Evolutionary conservation across 1,284 basidiomycete genomes (phyloP).

Genomic region (Apiotrichum montevideense): DNA sequence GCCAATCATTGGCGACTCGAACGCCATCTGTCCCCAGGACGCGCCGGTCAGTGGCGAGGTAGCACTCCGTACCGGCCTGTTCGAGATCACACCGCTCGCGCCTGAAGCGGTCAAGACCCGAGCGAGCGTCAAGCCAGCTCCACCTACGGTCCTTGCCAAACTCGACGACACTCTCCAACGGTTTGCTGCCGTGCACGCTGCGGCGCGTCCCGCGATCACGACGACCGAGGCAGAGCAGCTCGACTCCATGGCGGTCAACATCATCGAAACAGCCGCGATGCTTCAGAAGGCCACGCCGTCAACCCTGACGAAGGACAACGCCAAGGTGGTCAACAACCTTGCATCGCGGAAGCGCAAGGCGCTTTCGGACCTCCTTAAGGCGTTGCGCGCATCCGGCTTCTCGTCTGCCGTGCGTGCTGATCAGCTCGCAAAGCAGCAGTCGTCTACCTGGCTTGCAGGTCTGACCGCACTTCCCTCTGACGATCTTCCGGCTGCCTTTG

Average conservation of each 20-base stretch:
- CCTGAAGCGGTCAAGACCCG: slow-evolving; percentile 12
- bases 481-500: slow-evolving; percentile 19
- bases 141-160: slow-evolving; percentile 23
- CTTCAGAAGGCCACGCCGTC: slow-evolving; percentile 58
- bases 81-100: slow-evolving; percentile 12
- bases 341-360: slow-evolving; percentile 79
- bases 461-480: slow-evolving; percentile 14
- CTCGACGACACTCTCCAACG: slow-evolving; percentile 39
- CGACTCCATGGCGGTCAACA: slow-evolving; percentile 64
- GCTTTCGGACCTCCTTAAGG: slow-evolving; percentile 84
- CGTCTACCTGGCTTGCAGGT: slow-evolving; percentile 62
- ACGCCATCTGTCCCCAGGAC: slow-evolving; percentile 31
- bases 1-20: slow-evolving; percentile 36
- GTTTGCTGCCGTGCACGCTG: slow-evolving; percentile 34
- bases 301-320: slow-evolving; percentile 57
- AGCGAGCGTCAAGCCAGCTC: not conserved
- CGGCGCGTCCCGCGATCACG: slow-evolving; percentile 18
- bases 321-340: slow-evolving; percentile 70
- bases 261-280: slow-evolving; percentile 62
- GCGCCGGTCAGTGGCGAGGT: not conserved
- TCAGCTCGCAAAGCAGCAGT: slow-evolving; percentile 58
- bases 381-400: slow-evolving; percentile 75
- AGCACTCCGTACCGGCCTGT: not conserved
- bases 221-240: slow-evolving; percentile 37
- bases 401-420: slow-evolving; percentile 67